Evolutionary conservation across 306 rosid genomes (phyloP).

Genomic region (Medicago arabica): DNA sequence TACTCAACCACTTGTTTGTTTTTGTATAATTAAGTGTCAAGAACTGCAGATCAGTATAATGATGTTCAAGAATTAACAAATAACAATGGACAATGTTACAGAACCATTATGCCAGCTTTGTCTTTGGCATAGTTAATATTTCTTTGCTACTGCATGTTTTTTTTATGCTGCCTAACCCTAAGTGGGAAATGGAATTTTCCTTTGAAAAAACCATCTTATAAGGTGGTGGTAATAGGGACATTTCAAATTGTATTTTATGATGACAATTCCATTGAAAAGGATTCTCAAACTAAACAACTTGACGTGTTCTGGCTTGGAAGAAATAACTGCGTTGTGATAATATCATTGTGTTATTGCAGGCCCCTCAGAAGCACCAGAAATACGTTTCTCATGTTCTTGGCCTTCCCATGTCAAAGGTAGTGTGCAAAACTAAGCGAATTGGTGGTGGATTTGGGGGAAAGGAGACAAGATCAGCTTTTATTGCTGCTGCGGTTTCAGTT

Average conservation of each 20-base stretch:
- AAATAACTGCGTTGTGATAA: slow-evolving; percentile 23
- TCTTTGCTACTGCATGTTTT: slow-evolving; percentile 16
- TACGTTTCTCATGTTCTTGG: slow-evolving; percentile 86
- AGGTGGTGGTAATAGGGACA: background rate
- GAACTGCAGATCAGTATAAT: background rate
- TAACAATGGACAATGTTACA: background rate
- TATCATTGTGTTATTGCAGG: slow-evolving; percentile 57
- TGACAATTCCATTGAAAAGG: slow-evolving; percentile 8
- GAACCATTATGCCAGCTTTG: slow-evolving; percentile 23
- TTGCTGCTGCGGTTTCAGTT: slow-evolving; percentile 89
- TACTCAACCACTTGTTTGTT: too few relatives aligned
- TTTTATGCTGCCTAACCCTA: background rate
- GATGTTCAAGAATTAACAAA: background rate
- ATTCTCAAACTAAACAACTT: slow-evolving; percentile 23
- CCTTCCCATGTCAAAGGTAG: slow-evolving; percentile 92
- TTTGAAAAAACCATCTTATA: slow-evolving; percentile 7
- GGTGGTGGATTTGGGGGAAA: slow-evolving; percentile 99
- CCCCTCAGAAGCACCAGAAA: slow-evolving; percentile 96
- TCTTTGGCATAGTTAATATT: slow-evolving; percentile 24
- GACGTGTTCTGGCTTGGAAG: slow-evolving; percentile 25
- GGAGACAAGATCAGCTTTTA: slow-evolving; percentile 88
- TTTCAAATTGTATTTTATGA: slow-evolving; percentile 11
- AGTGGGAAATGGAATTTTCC: slow-evolving; percentile 23
- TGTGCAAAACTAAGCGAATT: slow-evolving; percentile 93
- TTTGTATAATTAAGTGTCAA: too few relatives aligned